These are phyloP conservation scores for Saussurea involucrata DNA, from an alignment of 129 eudicot species.

Conservation along the genomic window DNA sequence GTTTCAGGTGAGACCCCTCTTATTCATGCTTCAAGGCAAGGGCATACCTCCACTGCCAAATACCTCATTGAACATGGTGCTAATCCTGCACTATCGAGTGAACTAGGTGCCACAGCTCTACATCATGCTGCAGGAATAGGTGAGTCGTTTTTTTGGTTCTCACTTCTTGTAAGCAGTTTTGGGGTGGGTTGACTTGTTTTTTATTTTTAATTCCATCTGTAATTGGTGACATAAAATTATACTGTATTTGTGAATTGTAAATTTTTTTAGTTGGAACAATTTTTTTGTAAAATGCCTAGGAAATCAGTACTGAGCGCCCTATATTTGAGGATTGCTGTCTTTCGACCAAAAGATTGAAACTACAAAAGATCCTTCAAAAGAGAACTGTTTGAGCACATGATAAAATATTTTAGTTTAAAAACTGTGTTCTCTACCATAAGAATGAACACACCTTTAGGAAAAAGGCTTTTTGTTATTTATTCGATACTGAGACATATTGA, in stretches of 20 bases:
- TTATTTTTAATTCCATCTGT: neutral
- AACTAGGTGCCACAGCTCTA: slow-evolving; percentile 86
- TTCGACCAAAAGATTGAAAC: no score
- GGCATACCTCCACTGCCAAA: slow-evolving; percentile 70
- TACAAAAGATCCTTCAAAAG: no score
- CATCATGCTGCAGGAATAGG: slow-evolving; percentile 93
- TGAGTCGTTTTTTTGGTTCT: slow-evolving; percentile 20
- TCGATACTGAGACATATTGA: neutral
- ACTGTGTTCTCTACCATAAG: neutral
- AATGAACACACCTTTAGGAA: neutral
- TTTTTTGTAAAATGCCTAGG: no score
- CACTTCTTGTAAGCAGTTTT: neutral
- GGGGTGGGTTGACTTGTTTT: neutral
- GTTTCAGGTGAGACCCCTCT: slow-evolving; percentile 87
- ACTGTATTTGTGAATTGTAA: neutral
- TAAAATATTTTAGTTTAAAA: neutral
- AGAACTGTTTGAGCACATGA: neutral
- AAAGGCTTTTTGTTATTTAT: neutral
- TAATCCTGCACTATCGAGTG: slow-evolving; percentile 72
- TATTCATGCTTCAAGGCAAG: slow-evolving; percentile 92
- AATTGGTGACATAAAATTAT: neutral
- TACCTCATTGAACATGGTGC: slow-evolving; percentile 81
- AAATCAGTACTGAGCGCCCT: no score
- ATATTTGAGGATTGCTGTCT: no score
- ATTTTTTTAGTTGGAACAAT: neutral